phyloP scores from a whole-genome alignment of 2,329 filamentous ascomycete species.

The Exophiala sp. region DNA sequence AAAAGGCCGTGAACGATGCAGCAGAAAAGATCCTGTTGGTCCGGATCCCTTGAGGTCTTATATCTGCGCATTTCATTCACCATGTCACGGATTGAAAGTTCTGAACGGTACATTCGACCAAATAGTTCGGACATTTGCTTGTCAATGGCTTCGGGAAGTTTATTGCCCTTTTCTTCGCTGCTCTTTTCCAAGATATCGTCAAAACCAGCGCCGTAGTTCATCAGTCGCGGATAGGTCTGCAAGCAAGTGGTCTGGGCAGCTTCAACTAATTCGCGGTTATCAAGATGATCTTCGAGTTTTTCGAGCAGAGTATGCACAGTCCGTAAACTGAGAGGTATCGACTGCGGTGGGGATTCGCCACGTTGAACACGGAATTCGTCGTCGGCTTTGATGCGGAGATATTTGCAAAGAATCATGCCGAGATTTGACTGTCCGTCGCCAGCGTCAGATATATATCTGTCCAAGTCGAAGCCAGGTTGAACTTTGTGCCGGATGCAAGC shows the following conservation, averaged over 20 bases:
- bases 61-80: constrained; percentile 78
- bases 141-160: constrained; percentile 70
- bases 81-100: constrained; percentile 78
- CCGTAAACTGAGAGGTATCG: constrained; percentile 72
- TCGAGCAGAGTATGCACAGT: constrained; percentile 76
- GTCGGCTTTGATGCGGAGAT: constrained; percentile 75
- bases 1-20: constrained; percentile 98
- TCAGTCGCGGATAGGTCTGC: constrained; percentile 83
- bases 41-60: constrained; percentile 75
- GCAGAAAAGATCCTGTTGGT: constrained; percentile 90
- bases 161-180: constrained; percentile 67
- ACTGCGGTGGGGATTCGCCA: constrained; percentile 59
- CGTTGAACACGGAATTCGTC: constrained; percentile 72
- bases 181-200: constrained; percentile 88
- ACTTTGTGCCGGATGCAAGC: constrained; percentile 78
- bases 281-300: constrained; percentile 64
- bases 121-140: constrained; percentile 95
- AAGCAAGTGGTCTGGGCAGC: constrained; percentile 80
- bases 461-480: constrained; percentile 55
- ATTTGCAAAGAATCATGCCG: constrained; percentile 59
- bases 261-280: constrained; percentile 63
- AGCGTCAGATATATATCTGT: constrained; percentile 68
- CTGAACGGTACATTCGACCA: constrained; percentile 93
- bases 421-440: constrained; percentile 24
- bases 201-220: constrained; percentile 91